Evolutionary conservation across 352 stramenopile genomes (phyloP).

Genomic region (Elongisporangium anandrum): DNA sequence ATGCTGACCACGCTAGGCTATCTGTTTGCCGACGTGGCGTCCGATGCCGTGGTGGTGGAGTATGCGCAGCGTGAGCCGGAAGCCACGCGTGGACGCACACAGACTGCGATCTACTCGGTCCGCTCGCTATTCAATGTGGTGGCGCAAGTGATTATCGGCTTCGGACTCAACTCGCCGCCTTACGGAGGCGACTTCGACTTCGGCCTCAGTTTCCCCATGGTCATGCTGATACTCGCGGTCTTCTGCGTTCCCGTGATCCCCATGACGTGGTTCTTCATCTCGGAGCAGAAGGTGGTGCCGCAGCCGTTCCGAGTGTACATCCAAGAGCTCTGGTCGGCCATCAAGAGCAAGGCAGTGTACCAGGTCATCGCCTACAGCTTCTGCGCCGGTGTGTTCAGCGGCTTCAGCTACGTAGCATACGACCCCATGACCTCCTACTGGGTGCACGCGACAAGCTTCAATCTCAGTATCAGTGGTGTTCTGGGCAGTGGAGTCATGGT

Average conservation of each 20-base stretch:
- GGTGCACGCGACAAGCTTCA: slow-evolving; percentile 42
- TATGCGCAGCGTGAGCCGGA: slow-evolving; percentile 52
- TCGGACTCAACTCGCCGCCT: slow-evolving; percentile 33
- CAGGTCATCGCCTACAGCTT: slow-evolving; percentile 53
- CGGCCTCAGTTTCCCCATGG: slow-evolving; percentile 27
- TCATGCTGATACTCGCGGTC: slow-evolving; percentile 30
- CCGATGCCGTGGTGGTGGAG: slow-evolving; percentile 50
- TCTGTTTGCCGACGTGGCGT: slow-evolving; percentile 45
- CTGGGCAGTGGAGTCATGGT: slow-evolving; percentile 35
- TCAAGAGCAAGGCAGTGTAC: slow-evolving; percentile 49
- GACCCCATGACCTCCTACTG: slow-evolving; percentile 49
- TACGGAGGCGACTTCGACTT: slow-evolving; percentile 48
- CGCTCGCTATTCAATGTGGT: slow-evolving; percentile 36
- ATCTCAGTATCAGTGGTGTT: slow-evolving; percentile 39
- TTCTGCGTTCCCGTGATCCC: slow-evolving; percentile 40
- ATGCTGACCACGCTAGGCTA: slow-evolving; percentile 49
- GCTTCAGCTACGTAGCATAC: slow-evolving; percentile 40
- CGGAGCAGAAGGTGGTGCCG: slow-evolving; percentile 29
- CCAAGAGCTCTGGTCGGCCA: slow-evolving; percentile 26
- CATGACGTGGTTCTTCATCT: slow-evolving; percentile 44
- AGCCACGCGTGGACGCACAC: slow-evolving; percentile 39
- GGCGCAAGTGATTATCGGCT: slow-evolving; percentile 26
- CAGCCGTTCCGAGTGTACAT: slow-evolving; percentile 34
- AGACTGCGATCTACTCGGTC: slow-evolving; percentile 49
- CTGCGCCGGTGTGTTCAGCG: slow-evolving; percentile 23